Evolutionary conservation across 83 land plant genomes (phyloP).

Genomic region (Diphasiastrum complanatum): DNA sequence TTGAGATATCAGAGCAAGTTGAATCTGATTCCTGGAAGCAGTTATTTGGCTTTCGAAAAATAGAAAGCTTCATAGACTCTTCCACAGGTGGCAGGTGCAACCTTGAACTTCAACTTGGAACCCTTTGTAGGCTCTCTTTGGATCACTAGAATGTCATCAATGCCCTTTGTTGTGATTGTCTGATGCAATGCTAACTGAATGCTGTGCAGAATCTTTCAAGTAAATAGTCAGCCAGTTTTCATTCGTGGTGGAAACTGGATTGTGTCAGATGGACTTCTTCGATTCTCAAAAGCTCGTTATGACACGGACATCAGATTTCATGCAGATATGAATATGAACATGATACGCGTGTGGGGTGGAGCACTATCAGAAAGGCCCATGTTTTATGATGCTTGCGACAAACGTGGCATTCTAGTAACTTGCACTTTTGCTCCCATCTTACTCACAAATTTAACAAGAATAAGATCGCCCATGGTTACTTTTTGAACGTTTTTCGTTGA

Average conservation of each 20-base stretch:
- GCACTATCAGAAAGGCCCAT: constrained; percentile 93
- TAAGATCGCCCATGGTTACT: no score
- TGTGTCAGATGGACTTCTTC: constrained; percentile 81
- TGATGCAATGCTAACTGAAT: neutral
- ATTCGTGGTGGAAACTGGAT: constrained; percentile 98
- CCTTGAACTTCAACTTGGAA: neutral
- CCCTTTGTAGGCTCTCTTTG: neutral
- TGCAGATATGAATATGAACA: constrained; percentile 96
- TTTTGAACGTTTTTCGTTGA: no score
- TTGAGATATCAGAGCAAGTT: constrained; percentile 63
- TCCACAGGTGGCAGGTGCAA: constrained; percentile 81
- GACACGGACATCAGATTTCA: constrained; percentile 81
- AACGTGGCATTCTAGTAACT: constrained; percentile 72
- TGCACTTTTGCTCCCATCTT: neutral
- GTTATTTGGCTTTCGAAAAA: constrained; percentile 83
- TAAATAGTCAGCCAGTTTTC: constrained; percentile 88
- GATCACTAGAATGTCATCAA: neutral
- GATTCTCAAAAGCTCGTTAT: constrained; percentile 77
- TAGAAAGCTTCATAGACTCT: constrained; percentile 61
- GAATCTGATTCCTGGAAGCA: constrained; percentile 84
- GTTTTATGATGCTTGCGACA: constrained; percentile 84
- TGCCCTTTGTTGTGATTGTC: neutral
- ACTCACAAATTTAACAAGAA: no score
- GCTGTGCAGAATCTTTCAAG: constrained; percentile 60
- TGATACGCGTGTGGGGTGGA: constrained; percentile 98